These are phyloP conservation scores for Volvariella surrecta DNA, from an alignment of 1,284 basidiomycete species.

Conservation along the genomic window DNA sequence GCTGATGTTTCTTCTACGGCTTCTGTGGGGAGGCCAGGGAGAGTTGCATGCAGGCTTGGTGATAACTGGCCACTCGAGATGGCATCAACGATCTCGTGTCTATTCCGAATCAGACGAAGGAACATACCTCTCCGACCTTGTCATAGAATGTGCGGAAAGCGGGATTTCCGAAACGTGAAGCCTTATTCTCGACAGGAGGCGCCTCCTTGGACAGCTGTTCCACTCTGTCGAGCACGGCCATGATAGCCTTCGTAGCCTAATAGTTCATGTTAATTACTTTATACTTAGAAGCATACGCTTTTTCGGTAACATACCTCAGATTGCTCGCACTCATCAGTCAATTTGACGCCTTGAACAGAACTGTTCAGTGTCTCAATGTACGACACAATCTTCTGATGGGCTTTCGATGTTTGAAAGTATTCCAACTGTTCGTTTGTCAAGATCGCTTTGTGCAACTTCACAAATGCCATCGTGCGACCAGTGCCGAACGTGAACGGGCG, in stretches of 20 bases:
- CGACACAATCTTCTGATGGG: conserved; percentile 61
- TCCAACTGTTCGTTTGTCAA: conserved; percentile 73
- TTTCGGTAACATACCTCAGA: conserved; percentile 41
- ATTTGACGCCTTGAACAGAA: conserved; percentile 68
- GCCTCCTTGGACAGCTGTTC: conserved; percentile 59
- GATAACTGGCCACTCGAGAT: conserved; percentile 29
- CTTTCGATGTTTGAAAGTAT: conserved; percentile 73
- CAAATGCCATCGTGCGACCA: conserved; percentile 13
- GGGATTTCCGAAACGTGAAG: conserved; percentile 95
- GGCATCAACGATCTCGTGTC: conserved; percentile 4
- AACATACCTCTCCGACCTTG: conserved; percentile 58
- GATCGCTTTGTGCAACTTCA: conserved; percentile 62
- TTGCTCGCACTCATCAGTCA: conserved; percentile 53
- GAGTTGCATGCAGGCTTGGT: conserved; percentile 40
- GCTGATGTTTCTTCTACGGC: conserved; percentile 61
- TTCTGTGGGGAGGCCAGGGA: conserved; percentile 51
- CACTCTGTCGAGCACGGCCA: conserved; percentile 62
- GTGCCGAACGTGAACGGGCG: neutral
- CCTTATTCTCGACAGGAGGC: conserved; percentile 86
- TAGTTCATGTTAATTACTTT: conserved; percentile 7
- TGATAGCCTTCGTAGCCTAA: conserved; percentile 56
- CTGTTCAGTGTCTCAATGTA: conserved; percentile 79
- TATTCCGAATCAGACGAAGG: neutral
- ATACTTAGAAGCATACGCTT: neutral
- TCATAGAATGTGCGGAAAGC: conserved; percentile 93